phyloP scores from a whole-genome alignment of 371 early-diverging fungal genomes.

The Quaeritorhiza haematococci region DNA sequence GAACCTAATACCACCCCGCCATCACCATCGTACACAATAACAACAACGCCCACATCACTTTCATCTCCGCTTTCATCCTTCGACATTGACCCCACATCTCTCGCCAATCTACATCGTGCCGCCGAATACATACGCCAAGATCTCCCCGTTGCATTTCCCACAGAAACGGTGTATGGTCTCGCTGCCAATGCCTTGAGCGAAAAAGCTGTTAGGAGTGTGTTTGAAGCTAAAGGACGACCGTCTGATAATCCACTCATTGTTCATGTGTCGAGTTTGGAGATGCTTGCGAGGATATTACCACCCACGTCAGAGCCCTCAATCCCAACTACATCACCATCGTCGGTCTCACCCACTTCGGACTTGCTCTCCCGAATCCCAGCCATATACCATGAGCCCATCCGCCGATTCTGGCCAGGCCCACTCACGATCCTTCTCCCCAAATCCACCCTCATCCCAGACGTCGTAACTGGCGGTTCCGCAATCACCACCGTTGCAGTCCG shows the following conservation, averaged over 20 bases:
- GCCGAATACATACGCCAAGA: constrained; percentile 27
- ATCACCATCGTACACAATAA: too few relatives aligned
- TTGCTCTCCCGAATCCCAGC: constrained; percentile 42
- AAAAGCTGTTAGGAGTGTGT: constrained; percentile 78
- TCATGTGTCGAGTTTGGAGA: constrained; percentile 86
- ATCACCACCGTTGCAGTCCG: constrained; percentile 90
- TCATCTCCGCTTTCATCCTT: too few relatives aligned
- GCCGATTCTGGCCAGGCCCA: constrained; percentile 96
- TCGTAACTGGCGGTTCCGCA: constrained; percentile 81
- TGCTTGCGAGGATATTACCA: constrained; percentile 56
- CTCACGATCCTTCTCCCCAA: constrained; percentile 90
- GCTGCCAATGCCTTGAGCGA: constrained; percentile 85
- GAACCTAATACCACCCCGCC: too few relatives aligned
- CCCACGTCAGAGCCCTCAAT: background rate
- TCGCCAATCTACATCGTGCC: too few relatives aligned
- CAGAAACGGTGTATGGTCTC: constrained; percentile 99
- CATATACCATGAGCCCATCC: constrained; percentile 63
- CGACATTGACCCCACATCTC: too few relatives aligned
- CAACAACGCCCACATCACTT: too few relatives aligned
- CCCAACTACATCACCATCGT: constrained; percentile 2
- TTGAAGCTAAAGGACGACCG: constrained; percentile 90
- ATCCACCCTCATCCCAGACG: constrained; percentile 58
- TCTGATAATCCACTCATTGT: constrained; percentile 98
- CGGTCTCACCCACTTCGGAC: constrained; percentile 4
- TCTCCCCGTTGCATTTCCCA: constrained; percentile 90